Conservation (phyloP, 345 rosid genomes). For the Ricinus communis region DNA sequence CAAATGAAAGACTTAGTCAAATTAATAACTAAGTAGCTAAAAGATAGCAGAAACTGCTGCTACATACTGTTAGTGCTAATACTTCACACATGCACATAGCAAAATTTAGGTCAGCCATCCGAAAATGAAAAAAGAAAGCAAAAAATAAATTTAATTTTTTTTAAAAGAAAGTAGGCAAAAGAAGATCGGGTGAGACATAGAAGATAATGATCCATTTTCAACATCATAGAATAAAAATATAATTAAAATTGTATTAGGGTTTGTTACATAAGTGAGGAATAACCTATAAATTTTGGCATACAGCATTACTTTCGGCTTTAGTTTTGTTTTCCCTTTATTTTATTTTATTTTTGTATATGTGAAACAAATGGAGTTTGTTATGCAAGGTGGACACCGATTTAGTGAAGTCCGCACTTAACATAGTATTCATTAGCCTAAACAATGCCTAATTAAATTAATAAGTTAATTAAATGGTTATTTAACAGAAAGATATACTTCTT, state of each 20-base stretch:
- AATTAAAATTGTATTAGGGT: not conserved
- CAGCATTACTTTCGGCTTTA: not conserved
- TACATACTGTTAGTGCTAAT: no score
- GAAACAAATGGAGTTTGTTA: not conserved
- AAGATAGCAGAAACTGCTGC: no score
- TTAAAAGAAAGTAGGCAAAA: constrained; percentile 6
- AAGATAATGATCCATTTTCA: not conserved
- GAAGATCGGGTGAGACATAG: constrained; percentile 27
- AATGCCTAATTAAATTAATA: not conserved
- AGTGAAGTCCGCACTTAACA: not conserved
- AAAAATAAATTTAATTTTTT: no score
- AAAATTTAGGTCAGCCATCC: constrained; percentile 27
- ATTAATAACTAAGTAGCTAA: no score
- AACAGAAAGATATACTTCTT: not conserved
- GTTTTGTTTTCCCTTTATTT: no score
- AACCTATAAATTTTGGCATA: not conserved
- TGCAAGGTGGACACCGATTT: not conserved
- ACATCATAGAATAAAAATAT: no score
- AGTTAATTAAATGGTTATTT: not conserved
- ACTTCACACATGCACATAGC: constrained; percentile 17
- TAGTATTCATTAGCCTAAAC: not conserved
- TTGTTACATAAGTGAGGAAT: not conserved
- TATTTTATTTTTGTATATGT: not conserved
- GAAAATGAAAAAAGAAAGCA: not conserved
- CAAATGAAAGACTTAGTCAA: no score